phyloP scores from a whole-genome alignment of 1,284 basidiomycete species.

The Fomitopsis betulina region DNA sequence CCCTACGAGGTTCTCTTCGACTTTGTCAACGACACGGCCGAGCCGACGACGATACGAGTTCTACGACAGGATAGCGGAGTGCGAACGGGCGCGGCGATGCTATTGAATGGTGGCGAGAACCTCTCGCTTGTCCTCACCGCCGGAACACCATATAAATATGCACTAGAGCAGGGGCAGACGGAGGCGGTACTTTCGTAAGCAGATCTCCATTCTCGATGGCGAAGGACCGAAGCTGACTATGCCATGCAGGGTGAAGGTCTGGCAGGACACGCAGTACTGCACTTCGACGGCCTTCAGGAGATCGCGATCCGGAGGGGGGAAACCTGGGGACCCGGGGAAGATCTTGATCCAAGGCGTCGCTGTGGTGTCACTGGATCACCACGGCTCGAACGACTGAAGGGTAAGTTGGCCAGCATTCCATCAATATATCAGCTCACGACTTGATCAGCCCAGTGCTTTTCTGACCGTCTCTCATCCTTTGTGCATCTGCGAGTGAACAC shows the following conservation, averaged over 20 bases:
- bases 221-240: neutral
- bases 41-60: slow-evolving; percentile 32
- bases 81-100: slow-evolving; percentile 19
- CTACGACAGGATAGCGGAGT: slow-evolving; percentile 17
- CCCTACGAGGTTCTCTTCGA: slow-evolving; percentile 48
- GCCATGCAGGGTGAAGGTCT: slow-evolving; percentile 33
- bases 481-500: neutral
- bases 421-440: neutral
- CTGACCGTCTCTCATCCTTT: neutral
- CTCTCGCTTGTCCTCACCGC: slow-evolving; percentile 27
- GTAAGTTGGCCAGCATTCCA: neutral
- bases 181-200: slow-evolving; percentile 31
- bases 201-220: neutral
- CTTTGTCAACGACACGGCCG: slow-evolving; percentile 40
- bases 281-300: slow-evolving; percentile 31
- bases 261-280: slow-evolving; percentile 36
- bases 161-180: slow-evolving; percentile 20
- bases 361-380: neutral
- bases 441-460: neutral
- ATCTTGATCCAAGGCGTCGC: slow-evolving; percentile 10
- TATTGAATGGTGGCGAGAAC: slow-evolving; percentile 21
- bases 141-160: slow-evolving; percentile 27
- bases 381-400: neutral
- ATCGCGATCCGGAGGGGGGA: neutral
- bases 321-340: slow-evolving; percentile 1